Base-by-base conservation (phyloP, 805 yeast genomes). In the Lachancea lanzarotensis region DNA sequence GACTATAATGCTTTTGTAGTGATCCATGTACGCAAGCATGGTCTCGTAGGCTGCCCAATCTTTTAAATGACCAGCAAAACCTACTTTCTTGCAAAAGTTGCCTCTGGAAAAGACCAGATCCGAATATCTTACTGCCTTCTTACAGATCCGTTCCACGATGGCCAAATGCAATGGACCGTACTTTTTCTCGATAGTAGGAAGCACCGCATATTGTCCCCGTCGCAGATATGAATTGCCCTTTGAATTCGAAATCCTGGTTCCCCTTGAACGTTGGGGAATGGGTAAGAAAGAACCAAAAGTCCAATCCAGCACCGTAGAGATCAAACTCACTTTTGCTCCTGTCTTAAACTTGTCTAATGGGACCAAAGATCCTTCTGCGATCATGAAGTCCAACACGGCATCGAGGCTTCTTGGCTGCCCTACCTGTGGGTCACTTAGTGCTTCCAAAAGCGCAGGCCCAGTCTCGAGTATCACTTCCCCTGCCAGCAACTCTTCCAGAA, bases 381-480 rank as follows among this genome's bases (percentile, higher is more conserved):
- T 56, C 20, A 69, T 48, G 8, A 50, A 54, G 37, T 68, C 69
- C 5, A 70, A 47, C 2, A 63, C 70, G 10, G 63, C 48, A 43
- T 66, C 70, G 17, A 69, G 50, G 2, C 68, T 60, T 43, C 58
- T 51, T 2, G 74, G 74, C 33, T 52, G 51, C 0, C 72, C 72
- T 35, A 59, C 60, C 15, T 56, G 51, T 0, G 64, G 59, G 1
- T 54, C 33, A 7, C 55, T 50, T 15, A 70, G 51, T 8, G 53
- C 48, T 9, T 60, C 57, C 31, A 63, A 43, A 0, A 68, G 48
- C 0, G 52, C 55, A 1, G 43, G 46, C 2, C 64, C 64, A n/a
- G 66, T 58, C 3, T 52, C 49, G 3, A 67, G 42, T 6, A 56
- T 49, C n/a, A 67, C 47, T 1, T 40, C 31, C 11, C 58, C 40